A percentile compares a stretch with the other conserved stretches of the same genome.
These are phyloP conservation scores for Nicotiana undulata DNA, from an alignment of 257 asterid species.

Conservation along the genomic window DNA sequence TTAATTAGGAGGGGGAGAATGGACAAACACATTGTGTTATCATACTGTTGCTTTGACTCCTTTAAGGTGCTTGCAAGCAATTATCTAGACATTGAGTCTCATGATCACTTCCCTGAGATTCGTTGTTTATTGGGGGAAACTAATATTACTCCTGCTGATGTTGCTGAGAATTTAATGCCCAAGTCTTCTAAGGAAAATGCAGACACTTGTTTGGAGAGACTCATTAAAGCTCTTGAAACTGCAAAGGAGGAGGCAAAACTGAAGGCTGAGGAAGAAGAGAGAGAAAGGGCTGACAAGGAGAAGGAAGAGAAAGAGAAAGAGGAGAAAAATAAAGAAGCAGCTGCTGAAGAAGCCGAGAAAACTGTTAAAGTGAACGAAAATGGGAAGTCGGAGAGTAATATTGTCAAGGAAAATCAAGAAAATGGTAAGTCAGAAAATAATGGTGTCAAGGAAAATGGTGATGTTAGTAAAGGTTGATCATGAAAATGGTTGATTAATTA, in stretches of 20 bases:
- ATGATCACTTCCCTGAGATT: not conserved
- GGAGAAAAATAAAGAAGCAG: not conserved
- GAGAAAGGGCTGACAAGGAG: not conserved
- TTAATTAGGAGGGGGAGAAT: not conserved
- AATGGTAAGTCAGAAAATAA: not conserved
- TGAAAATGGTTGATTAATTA: not conserved
- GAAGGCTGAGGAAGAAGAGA: not conserved
- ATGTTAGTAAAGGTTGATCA: not conserved
- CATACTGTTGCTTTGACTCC: not conserved
- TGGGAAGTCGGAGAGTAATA: not conserved
- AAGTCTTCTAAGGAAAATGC: constrained; percentile 5
- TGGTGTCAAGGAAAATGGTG: too few species aligned
- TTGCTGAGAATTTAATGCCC: constrained; percentile 6
- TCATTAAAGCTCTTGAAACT: constrained; percentile 2
- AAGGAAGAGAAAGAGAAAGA: not conserved
- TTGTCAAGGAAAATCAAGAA: not conserved
- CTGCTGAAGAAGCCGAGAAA: not conserved
- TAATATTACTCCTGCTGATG: not conserved
- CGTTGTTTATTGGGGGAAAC: not conserved
- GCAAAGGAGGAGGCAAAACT: not conserved
- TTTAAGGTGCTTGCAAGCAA: not conserved
- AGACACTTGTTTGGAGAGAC: not conserved
- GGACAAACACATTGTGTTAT: not conserved
- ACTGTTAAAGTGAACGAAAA: not conserved
- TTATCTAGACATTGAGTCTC: not conserved